Base-by-base conservation (phyloP, 768 basidiomycete species). In the Amanita rubescens region DNA sequence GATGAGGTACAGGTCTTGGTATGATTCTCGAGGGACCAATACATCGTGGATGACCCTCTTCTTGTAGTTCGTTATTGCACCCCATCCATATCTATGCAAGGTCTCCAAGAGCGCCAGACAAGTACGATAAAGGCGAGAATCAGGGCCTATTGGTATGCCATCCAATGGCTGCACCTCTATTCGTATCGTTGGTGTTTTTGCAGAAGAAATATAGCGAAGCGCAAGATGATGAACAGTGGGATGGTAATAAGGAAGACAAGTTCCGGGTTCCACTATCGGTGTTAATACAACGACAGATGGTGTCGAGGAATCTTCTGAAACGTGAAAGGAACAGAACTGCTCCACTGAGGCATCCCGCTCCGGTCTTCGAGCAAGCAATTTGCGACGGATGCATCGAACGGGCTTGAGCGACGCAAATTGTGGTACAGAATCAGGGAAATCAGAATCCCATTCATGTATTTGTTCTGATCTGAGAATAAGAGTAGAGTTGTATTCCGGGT, bases 1-100 rank as follows among this genome's bases (percentile, higher is more conserved):
- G 7, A 82, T 60, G 24, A 94, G 80, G 60, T 97, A 98, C 8
- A 94, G 67, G 65, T 98, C 95, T 60, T 97, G 95, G 61, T 94
- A 97, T 1, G 67, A 60, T 53, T 92, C 89, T 15, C 88, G 73
- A n/a, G n/a, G n/a, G n/a, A n/a, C n/a, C n/a, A n/a, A n/a, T n/a
- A n/a, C n/a, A n/a, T n/a, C n/a, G n/a, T n/a, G n/a, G n/a, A n/a
- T n/a, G n/a, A n/a, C n/a, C n/a, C n/a, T n/a, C n/a, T n/a, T n/a
- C n/a, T n/a, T n/a, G n/a, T n/a, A n/a, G n/a, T n/a, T n/a, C n/a
- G n/a, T n/a, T n/a, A n/a, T n/a, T n/a, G n/a, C n/a, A n/a, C n/a
- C n/a, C n/a, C n/a, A n/a, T n/a, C n/a, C n/a, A n/a, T n/a, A n/a
- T n/a, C n/a, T n/a, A n/a, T n/a, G n/a, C n/a, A n/a, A n/a, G n/a